Percentiles rank a stretch among this genome's conserved stretches.
These are phyloP conservation scores for Alternaria conjuncta DNA, from an alignment of 2,329 filamentous ascomycete genomes.

Conservation along the genomic window DNA sequence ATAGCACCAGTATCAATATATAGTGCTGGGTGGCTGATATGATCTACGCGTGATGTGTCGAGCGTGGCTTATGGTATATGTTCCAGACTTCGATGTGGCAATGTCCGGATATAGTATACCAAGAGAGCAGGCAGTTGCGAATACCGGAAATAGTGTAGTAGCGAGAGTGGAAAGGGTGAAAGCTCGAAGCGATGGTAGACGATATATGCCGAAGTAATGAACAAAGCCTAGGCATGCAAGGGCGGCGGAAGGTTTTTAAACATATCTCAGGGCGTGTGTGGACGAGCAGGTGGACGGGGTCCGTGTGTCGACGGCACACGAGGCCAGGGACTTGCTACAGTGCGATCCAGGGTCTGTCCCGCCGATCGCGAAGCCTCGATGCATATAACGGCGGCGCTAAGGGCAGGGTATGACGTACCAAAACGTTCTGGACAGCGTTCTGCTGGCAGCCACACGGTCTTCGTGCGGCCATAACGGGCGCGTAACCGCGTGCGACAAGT, in stretches of 20 bases:
- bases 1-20: constrained; percentile 10
- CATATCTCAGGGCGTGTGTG: constrained; percentile 5
- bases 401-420: constrained; percentile 25
- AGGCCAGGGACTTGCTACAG: constrained; percentile 1
- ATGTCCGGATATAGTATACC: constrained; percentile 5
- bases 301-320: constrained; percentile 13
- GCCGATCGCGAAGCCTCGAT: constrained; percentile 35
- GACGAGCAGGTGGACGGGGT: constrained; percentile 29
- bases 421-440: constrained; percentile 26
- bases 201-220: constrained; percentile 8
- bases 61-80: neutral
- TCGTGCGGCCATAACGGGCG: constrained; percentile 14
- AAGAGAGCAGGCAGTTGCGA: neutral
- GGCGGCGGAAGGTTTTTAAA: constrained; percentile 26
- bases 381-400: constrained; percentile 29
- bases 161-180: constrained; percentile 1
- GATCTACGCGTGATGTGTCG: constrained; percentile 10
- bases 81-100: constrained; percentile 16
- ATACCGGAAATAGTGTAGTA: neutral
- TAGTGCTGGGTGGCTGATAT: constrained; percentile 14
- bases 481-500: constrained; percentile 14
- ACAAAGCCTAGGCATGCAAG: constrained; percentile 6
- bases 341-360: constrained; percentile 22
- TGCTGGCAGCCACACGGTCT: constrained; percentile 12
- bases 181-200: neutral